Conservation (phyloP, 1,284 basidiomycete species). For the Vanrija pseudolonga region DNA sequence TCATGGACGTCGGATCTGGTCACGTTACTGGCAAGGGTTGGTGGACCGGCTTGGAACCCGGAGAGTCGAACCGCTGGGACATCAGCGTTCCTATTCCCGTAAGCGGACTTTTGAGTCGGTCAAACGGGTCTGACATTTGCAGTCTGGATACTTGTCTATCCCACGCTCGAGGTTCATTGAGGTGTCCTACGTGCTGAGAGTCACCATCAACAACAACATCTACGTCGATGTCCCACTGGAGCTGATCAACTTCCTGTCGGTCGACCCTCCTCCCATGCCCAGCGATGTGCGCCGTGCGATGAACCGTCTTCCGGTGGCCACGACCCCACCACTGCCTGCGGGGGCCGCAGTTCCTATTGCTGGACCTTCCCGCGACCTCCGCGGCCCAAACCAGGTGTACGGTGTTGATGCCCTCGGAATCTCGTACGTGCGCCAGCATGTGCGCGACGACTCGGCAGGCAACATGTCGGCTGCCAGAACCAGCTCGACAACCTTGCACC, state of each 20-base stretch:
- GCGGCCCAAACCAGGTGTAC: neutral
- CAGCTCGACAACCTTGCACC: slow-evolving; percentile 39
- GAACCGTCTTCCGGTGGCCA: neutral
- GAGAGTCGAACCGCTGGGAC: slow-evolving; percentile 57
- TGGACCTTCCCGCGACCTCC: no score
- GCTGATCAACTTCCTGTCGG: slow-evolving; percentile 49
- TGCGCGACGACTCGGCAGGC: slow-evolving; percentile 34
- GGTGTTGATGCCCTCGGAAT: neutral
- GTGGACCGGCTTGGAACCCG: slow-evolving; percentile 74
- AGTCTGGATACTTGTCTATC: slow-evolving; percentile 72
- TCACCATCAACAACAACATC: slow-evolving; percentile 66
- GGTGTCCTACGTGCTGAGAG: slow-evolving; percentile 70
- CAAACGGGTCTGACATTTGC: slow-evolving; percentile 1
- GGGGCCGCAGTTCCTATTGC: no score
- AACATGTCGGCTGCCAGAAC: slow-evolving; percentile 21
- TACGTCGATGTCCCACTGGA: slow-evolving; percentile 47
- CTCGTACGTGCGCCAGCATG: slow-evolving; percentile 16
- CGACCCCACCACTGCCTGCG: no score
- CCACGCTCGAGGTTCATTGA: slow-evolving; percentile 72
- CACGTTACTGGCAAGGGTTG: slow-evolving; percentile 77
- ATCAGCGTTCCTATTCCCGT: slow-evolving; percentile 69
- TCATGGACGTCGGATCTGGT: slow-evolving; percentile 57
- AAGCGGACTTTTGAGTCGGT: slow-evolving; percentile 38
- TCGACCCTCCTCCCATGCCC: slow-evolving; percentile 48
- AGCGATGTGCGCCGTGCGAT: slow-evolving; percentile 19